Evolutionary conservation across 495 filamentous ascomycete genomes (phyloP).

Genomic region (Lichina pygmaea): DNA sequence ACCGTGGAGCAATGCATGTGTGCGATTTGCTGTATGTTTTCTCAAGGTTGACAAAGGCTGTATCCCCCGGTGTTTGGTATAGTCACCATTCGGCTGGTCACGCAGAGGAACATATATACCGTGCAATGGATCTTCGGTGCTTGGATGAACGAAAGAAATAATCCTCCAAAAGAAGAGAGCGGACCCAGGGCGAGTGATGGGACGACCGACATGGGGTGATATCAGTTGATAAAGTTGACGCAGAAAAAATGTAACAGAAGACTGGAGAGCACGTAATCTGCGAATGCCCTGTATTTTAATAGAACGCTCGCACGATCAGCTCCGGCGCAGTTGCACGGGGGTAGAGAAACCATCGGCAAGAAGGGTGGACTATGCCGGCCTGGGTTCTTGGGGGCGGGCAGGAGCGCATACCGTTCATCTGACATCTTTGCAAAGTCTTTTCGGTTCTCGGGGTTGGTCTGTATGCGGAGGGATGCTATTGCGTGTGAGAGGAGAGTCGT

Average conservation of each 20-base stretch:
- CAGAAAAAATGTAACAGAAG: constrained; percentile 96
- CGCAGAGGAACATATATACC: no score
- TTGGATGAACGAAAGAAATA: no score
- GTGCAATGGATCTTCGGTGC: no score
- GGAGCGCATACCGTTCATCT: constrained; percentile 30
- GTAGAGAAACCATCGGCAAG: no score
- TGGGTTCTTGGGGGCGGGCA: background rate
- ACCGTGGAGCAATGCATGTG: no score
- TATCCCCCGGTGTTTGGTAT: no score
- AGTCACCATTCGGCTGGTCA: no score
- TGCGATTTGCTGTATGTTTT: no score
- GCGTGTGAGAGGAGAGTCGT: no score
- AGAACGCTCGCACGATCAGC: background rate
- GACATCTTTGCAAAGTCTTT: constrained; percentile 39
- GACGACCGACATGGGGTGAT: background rate
- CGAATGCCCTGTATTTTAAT: constrained; percentile 45
- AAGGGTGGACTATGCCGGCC: background rate
- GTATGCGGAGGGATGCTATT: constrained; percentile 54
- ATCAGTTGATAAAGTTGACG: constrained; percentile 95
- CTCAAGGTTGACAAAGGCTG: no score
- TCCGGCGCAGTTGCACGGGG: background rate
- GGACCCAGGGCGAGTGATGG: no score
- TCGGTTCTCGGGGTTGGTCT: constrained; percentile 59
- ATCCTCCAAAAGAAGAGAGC: no score
- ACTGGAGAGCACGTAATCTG: constrained; percentile 86